A percentile compares a stretch with the other conserved stretches of the same genome.
Conservation (phyloP, 306 rosid genomes). For the Vigna angularis region DNA sequence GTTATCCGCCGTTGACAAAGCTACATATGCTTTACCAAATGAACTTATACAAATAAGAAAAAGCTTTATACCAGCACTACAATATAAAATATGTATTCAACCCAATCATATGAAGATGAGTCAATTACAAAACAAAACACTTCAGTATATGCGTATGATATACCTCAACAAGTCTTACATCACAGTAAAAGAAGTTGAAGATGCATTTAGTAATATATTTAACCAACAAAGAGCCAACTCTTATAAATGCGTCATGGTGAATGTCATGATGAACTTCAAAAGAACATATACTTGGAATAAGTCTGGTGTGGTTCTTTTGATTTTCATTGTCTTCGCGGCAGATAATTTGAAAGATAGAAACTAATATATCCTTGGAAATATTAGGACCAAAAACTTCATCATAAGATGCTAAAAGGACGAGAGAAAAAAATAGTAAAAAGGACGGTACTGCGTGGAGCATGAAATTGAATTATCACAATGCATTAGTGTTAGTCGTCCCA, state of each 20-base stretch:
- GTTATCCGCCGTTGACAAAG: constrained; percentile 25
- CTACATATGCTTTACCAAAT: constrained; percentile 31
- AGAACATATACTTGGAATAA: too few relatives aligned
- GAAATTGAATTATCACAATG: constrained; percentile 25
- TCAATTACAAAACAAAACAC: constrained; percentile 1
- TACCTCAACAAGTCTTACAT: constrained; percentile 71
- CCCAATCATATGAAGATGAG: constrained; percentile 15
- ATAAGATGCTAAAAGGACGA: constrained; percentile 16
- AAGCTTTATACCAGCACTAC: constrained; percentile 7
- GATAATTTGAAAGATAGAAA: background rate
- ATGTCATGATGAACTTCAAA: too few relatives aligned
- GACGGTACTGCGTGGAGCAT: constrained; percentile 5
- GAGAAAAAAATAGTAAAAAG: constrained; percentile 3
- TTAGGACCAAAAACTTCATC: constrained; percentile 14
- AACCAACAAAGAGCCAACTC: too few relatives aligned
- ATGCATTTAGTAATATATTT: constrained; percentile 58
- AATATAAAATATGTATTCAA: constrained; percentile 38
- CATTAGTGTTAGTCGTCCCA: constrained; percentile 24
- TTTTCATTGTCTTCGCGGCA: constrained; percentile 6
- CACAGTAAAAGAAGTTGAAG: constrained; percentile 73
- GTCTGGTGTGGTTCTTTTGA: background rate
- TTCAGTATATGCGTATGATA: constrained; percentile 33
- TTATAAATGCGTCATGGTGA: background rate
- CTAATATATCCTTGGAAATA: constrained; percentile 3
- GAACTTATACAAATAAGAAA: background rate